phyloP scores from a whole-genome alignment of 192 early-diverging fungal species.

The Chytriomyces confervae region DNA sequence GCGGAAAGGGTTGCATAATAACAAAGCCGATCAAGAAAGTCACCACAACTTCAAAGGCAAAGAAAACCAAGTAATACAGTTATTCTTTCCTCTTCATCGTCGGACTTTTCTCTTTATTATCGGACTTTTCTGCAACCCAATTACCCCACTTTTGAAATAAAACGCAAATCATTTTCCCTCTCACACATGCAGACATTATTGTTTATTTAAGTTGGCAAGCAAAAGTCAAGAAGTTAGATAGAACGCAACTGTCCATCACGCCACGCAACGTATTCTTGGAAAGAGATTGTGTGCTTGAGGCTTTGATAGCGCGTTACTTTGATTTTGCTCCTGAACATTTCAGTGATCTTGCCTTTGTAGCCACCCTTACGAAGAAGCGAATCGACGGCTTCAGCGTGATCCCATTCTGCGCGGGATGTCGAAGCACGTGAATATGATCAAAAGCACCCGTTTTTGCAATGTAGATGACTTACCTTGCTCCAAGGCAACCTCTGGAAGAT shows the following conservation, averaged over 20 bases:
- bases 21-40: not conserved
- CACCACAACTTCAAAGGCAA: too few relatives aligned
- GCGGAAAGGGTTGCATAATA: not conserved
- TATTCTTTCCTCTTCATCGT: too few relatives aligned
- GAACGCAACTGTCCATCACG: not conserved
- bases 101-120: too few relatives aligned
- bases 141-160: too few relatives aligned
- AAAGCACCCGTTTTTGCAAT: not conserved
- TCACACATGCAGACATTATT: too few relatives aligned
- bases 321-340: slow-evolving; percentile 62
- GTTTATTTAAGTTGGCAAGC: too few relatives aligned
- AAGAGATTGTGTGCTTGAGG: slow-evolving; percentile 70
- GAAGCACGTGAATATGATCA: not conserved
- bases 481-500: slow-evolving; percentile 84
- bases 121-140: too few relatives aligned
- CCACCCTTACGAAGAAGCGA: slow-evolving; percentile 89
- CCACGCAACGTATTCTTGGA: slow-evolving; percentile 69
- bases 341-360: slow-evolving; percentile 66
- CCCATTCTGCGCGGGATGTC: slow-evolving; percentile 65
- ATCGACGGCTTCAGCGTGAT: slow-evolving; percentile 81
- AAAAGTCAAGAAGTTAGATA: too few relatives aligned
- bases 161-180: too few relatives aligned
- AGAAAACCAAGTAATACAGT: too few relatives aligned
- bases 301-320: slow-evolving; percentile 86
- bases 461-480: slow-evolving; percentile 68